Conservation (phyloP, 257 asterid genomes). For the Solanum commersonii region DNA sequence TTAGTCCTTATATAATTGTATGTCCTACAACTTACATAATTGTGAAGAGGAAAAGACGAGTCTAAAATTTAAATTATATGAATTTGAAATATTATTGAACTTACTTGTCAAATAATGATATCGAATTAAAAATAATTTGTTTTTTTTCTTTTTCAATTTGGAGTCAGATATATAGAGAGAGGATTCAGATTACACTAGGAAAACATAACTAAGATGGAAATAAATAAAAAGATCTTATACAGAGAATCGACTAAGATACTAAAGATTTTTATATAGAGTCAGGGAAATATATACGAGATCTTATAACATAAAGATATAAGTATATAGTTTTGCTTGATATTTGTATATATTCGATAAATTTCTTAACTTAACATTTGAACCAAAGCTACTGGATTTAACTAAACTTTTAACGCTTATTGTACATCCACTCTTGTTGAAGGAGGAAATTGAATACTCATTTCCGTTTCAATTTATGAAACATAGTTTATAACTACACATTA, state of each 20-base stretch:
- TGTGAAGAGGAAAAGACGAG: accelerated
- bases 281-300: neutral
- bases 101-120: neutral
- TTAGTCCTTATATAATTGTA: neutral
- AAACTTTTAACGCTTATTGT: too few species aligned
- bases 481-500: too few species aligned
- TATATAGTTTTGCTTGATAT: neutral
- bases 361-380: neutral
- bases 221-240: neutral
- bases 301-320: too few species aligned
- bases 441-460: neutral
- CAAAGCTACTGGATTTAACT: neutral
- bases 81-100: neutral
- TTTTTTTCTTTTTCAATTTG: neutral
- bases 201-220: too few species aligned
- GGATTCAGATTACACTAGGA: neutral
- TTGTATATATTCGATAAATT: too few species aligned
- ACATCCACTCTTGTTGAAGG: neutral
- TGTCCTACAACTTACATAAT: neutral
- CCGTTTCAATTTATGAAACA: neutral
- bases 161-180: neutral
- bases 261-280: neutral
- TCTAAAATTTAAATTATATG: neutral
- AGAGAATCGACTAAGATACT: too few species aligned
- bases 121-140: neutral